These are phyloP conservation scores for Hibiscus tridactylites DNA, from an alignment of 345 rosid species.

Conservation along the genomic window DNA sequence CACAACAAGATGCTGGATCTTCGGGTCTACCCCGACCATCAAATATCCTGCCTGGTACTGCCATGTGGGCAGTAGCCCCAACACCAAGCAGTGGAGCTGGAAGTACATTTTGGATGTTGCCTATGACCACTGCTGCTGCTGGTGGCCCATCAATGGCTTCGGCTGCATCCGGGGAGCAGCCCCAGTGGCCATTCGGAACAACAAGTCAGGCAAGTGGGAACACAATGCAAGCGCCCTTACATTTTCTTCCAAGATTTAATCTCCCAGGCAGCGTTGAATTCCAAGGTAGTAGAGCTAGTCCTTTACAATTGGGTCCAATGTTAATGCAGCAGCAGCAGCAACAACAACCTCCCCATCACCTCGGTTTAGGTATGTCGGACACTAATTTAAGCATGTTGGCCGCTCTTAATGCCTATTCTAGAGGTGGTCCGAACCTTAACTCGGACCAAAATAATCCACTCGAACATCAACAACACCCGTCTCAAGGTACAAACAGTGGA, in stretches of 20 bases:
- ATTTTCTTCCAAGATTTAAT: slow-evolving; percentile 58
- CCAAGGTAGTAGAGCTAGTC: slow-evolving; percentile 41
- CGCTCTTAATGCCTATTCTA: slow-evolving; percentile 51
- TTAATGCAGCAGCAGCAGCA: slow-evolving; percentile 37
- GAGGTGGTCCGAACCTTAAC: slow-evolving; percentile 41
- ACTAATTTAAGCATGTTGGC: slow-evolving; percentile 69
- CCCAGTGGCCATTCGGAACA: slow-evolving; percentile 58
- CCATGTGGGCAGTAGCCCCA: slow-evolving; percentile 76
- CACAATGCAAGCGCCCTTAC: slow-evolving; percentile 39
- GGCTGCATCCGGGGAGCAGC: slow-evolving; percentile 10
- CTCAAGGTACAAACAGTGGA: slow-evolving; percentile 49
- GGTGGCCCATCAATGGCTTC: slow-evolving; percentile 24
- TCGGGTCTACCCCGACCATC: slow-evolving; percentile 28
- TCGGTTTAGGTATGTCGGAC: slow-evolving; percentile 56
- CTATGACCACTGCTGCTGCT: slow-evolving; percentile 26
- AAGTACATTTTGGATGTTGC: slow-evolving; percentile 68
- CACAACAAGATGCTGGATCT: slow-evolving; percentile 17
- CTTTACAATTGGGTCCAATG: slow-evolving; percentile 63
- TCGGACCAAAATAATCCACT: slow-evolving; percentile 33
- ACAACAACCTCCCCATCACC: slow-evolving; percentile 44
- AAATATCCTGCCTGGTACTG: slow-evolving; percentile 34
- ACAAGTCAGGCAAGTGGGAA: slow-evolving; percentile 17
- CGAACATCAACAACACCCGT: slow-evolving; percentile 40
- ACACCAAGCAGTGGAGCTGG: slow-evolving; percentile 37
- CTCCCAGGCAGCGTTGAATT: slow-evolving; percentile 42